Evolutionary conservation across 768 basidiomycete genomes (phyloP).

Genomic region (Neoboletus subvelutipes): DNA sequence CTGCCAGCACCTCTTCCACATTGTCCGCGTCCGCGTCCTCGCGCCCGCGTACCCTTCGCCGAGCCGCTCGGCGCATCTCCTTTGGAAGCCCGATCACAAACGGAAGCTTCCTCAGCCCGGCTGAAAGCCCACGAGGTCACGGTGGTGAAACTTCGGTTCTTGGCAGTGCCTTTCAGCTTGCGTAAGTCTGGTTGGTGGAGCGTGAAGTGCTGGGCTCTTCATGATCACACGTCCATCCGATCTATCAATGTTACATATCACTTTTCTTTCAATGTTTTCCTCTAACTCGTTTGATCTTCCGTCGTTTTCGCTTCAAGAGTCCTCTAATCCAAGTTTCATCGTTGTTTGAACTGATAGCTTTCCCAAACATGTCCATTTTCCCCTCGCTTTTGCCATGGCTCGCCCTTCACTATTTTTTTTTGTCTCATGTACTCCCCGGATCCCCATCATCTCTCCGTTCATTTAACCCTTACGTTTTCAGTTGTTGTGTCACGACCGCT

Average conservation of each 20-base stretch:
- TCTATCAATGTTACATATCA: slow-evolving; percentile 14
- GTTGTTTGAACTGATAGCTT: not conserved
- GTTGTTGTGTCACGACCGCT: not conserved
- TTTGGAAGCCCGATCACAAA: slow-evolving; percentile 51
- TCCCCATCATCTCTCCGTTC: slow-evolving; percentile 8
- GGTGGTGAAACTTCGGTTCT: slow-evolving; percentile 42
- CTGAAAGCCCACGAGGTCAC: slow-evolving; percentile 25
- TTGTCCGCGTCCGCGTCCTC: slow-evolving; percentile 17
- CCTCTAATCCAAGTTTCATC: slow-evolving; percentile 1
- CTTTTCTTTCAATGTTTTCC: not conserved
- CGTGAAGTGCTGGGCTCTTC: slow-evolving; percentile 8
- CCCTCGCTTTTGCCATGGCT: not conserved
- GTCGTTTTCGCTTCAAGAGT: not conserved
- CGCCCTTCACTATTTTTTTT: slow-evolving; percentile 6
- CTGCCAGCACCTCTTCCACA: slow-evolving; percentile 10
- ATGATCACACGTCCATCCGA: not conserved
- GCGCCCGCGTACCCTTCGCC: slow-evolving; percentile 31
- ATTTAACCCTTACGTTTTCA: not conserved
- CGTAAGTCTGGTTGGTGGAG: slow-evolving; percentile 29
- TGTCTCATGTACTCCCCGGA: not conserved
- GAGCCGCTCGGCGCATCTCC: slow-evolving; percentile 57
- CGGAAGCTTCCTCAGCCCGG: slow-evolving; percentile 37
- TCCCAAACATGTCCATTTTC: not conserved
- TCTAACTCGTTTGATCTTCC: not conserved
- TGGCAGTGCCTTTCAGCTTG: slow-evolving; percentile 74